Evolutionary conservation across 129 eudicot genomes (phyloP), one percentile per base, ranked within the genome.

Genomic region (Artemisia argyi): DNA sequence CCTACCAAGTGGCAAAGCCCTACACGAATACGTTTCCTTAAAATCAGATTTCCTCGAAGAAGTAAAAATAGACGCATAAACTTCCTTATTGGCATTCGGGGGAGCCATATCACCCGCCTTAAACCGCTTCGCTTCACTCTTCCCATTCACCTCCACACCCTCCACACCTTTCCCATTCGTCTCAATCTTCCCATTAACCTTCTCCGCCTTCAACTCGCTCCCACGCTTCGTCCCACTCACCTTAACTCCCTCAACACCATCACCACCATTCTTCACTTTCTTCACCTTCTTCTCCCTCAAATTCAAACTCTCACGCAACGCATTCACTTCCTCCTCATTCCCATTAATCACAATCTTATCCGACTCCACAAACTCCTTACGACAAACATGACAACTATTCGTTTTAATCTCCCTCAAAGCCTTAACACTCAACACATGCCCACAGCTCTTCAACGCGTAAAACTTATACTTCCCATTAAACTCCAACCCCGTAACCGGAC

Each of bases 281-380:
- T 83, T 89, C 56, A 58, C 73, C 78, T 85, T 83, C 90, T 89
- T 74, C 76, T 39, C 46, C 46, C 46, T 39, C 46, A 39, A 39
- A 39, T 1, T 39, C 46, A 39, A 39, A 39, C 49, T 82, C 78
- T 83, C 88, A 65, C 96, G 73, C 83, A 93, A 59, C 0, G 44
- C 81, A 17, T 71, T 71, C 63, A 93, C 98, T 66, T 89, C 98
- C 52, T 90, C 95, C 51, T 93, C 90, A 3, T 46, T 85, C 67
- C 98, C 98, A 69, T 93, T 93, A 15, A 93, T 85, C 61, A 73
- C 88, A 56, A 93, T 87, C 87, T 89, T 93, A 77, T 93, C 98
- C 1, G 66, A 57, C 17, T 93, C 98, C 19, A 32, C 65, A 65
- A 83, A 89, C 59, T 93, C 98, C 75, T 85, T 87, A 19, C 77